Conservation (phyloP, 345 rosid genomes). For the Arabidopsis thaliana region DNA sequence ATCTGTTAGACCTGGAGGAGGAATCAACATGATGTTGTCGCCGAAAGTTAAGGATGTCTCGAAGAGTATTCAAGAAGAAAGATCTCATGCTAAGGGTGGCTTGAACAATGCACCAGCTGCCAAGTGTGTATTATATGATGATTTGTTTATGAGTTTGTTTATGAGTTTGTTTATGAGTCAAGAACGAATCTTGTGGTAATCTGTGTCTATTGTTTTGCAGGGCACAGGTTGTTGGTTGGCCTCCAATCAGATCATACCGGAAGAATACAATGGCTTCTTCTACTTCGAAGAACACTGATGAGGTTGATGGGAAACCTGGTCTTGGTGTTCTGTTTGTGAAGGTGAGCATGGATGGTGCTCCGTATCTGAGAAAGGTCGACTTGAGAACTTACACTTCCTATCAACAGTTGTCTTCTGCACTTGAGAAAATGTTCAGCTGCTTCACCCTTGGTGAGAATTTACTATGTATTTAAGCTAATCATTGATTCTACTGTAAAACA, state of each 20-base stretch:
- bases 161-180: constrained; percentile 8
- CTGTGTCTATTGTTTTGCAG: constrained; percentile 47
- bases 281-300: constrained; percentile 75
- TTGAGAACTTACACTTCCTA: constrained; percentile 73
- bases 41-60: constrained; percentile 53
- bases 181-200: constrained; percentile 5
- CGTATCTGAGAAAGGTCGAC: constrained; percentile 89
- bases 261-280: constrained; percentile 71
- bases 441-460: constrained; percentile 76
- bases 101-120: constrained; percentile 64
- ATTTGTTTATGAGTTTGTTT: neutral
- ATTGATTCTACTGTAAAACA: neutral
- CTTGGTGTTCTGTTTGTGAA: constrained; percentile 74
- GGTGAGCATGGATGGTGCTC: constrained; percentile 98
- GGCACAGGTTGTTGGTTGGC: constrained; percentile 98
- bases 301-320: constrained; percentile 87
- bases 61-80: constrained; percentile 50
- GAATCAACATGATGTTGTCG: constrained; percentile 56
- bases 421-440: constrained; percentile 94
- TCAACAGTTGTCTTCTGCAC: constrained; percentile 74
- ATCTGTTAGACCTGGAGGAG: constrained; percentile 57
- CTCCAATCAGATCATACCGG: constrained; percentile 83
- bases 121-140: constrained; percentile 58
- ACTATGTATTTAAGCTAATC: neutral
- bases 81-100: constrained; percentile 45